Conservation (phyloP, 352 stramenopile species). For the Thraustochytrium sp. region DNA sequence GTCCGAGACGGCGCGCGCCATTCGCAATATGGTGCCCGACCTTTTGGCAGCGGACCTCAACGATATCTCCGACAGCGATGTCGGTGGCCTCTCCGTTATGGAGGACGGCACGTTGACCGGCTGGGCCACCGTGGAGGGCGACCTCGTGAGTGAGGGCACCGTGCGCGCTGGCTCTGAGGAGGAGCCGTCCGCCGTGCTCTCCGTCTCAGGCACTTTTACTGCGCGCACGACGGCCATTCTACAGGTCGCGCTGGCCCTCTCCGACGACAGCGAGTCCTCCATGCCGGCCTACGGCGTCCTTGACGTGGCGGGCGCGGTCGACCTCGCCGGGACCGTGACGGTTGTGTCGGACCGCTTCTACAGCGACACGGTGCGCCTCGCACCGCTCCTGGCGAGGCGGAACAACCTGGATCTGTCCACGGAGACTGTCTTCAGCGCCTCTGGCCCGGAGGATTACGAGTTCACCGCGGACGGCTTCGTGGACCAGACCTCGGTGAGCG, state of each 20-base stretch:
- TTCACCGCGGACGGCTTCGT: constrained; percentile 1
- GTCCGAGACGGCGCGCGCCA: not conserved
- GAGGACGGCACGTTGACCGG: not conserved
- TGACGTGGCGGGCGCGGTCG: not conserved
- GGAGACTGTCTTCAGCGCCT: not conserved
- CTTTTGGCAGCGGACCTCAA: not conserved
- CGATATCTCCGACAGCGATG: constrained; percentile 9
- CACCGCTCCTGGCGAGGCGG: not conserved
- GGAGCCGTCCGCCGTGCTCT: not conserved
- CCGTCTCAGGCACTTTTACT: not conserved
- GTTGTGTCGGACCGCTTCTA: not conserved
- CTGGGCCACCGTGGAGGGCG: not conserved
- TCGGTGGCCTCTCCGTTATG: not conserved
- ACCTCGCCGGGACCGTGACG: not conserved
- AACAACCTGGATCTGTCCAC: not conserved
- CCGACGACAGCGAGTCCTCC: not conserved
- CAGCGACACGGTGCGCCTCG: not conserved
- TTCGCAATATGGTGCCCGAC: not conserved
- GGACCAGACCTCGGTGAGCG: not conserved
- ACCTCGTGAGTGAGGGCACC: not conserved
- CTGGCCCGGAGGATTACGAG: not conserved
- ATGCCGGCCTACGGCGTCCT: not conserved
- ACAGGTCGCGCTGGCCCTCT: not conserved
- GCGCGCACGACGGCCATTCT: not conserved
- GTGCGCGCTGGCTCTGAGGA: not conserved